Base-by-base conservation (phyloP, 805 yeast genomes). In the Hanseniaspora clermontiae region DNA sequence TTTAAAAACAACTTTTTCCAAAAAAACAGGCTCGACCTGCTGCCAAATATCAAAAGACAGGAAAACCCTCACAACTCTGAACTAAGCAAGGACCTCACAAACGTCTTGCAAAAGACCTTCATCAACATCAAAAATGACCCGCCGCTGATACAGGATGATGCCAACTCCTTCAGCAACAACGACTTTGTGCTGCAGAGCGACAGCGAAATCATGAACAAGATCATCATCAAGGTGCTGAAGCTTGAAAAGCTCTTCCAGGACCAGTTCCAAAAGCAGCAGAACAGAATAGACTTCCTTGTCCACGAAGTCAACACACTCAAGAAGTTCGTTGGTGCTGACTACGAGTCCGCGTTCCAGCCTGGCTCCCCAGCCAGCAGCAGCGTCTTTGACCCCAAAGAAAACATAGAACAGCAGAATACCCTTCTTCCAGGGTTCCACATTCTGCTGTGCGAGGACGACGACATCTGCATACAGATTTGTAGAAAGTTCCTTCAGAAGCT, bases 21-120 rank as follows among this genome's bases (percentile, higher is more conserved):
- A 61, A 78, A 79, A 37, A 83, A 86, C 68, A 87, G 87, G 65
- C 76, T 79, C 55, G 84, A 81, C n/a, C 81, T 87, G 11, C 74
- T 95, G 40, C 95, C 90, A 51, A 84, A 86, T 61, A 93, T 93
- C 65, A 87, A 87, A 64, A 72, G 97, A 49, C 90, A 90, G 66
- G 83, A 83, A 0, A 85, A 93, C 5, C 70, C 74, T 15, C 73
- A 75, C 56, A 46, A 46, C 29, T 46, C 49, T 19, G 49, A 46
- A 19, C 12, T 46, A 11, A 32, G 39, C 15, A 46, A 46, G 12
- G 49, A 46, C 32, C 36, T 46, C 8, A 46, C 38, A 12, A 46
- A 15, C 15, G 49, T 20, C 57, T n/a, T 52, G 39, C 49, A 20
- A 55, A 36, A 59, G 50, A 46, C 37, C 54, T 46, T 32, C 49